Evolutionary conservation across 768 basidiomycete genomes (phyloP), one percentile per base, ranked within the genome.

Genomic region (Cystofilobasidium ferigula): DNA sequence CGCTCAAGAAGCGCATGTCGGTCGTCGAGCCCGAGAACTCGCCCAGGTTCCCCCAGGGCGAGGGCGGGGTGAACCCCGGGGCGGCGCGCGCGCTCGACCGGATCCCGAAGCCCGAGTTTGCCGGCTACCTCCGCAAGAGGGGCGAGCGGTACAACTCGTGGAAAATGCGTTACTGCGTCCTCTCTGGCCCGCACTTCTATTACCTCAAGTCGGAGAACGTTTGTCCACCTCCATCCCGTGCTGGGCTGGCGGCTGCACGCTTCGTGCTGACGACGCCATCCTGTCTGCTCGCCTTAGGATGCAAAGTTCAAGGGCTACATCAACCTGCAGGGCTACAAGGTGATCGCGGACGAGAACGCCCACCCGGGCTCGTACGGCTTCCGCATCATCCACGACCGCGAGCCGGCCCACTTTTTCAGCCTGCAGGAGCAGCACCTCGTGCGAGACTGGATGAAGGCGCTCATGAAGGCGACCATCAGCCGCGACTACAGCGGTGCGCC

Each of bases 401-500:
- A 90, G 74, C 89, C 87, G 77, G 80, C 87, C 0, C 91, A 98
- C 75, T 89, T 77, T 73, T 99, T 99, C 77, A 89, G 88, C 69
- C 90, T 89, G 0, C 87, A 91, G 28, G 92, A 97, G 72, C 89
- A 90, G 76, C 72, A 78, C 0, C 77, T 84, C 42, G 82, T 95
- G 57, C 84, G 95, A n/a, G 90, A 90, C 70, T 98, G 95, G 94
- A 98, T 98, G 95, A 99, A 98, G 78, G 90, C 93, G 10, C 84
- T 99, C 70, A 97, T 98, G 90, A 99, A 98, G 75, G 90, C 94
- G 2, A 97, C 94, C 16, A 99, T 99, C 71, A 86, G 84, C 12
- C 80, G 95, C 63, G 95, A 98, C 74, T 97, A 93, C 73, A 82
- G 86, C 12, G 87, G 91, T 93, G 72, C 43, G 86, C 80, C 43